These are phyloP conservation scores for Fusarium sp. DNA, from an alignment of 2,329 filamentous ascomycete genomes.

Conservation along the genomic window DNA sequence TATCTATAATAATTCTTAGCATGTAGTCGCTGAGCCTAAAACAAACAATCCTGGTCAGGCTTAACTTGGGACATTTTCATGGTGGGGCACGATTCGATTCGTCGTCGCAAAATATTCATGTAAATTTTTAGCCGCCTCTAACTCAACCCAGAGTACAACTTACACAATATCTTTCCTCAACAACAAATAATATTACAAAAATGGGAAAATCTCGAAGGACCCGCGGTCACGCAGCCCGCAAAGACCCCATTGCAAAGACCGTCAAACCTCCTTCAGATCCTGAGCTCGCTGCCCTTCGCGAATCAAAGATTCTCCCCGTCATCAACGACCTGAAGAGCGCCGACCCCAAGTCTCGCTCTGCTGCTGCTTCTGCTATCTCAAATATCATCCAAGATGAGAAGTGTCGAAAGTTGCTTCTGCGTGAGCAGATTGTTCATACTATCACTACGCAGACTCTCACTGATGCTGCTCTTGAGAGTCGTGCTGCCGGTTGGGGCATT, in stretches of 20 bases:
- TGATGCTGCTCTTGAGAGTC: conserved; percentile 71
- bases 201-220: conserved; percentile 73
- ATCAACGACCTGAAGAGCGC: conserved; percentile 70
- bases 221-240: conserved; percentile 61
- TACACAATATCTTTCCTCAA: neutral
- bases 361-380: conserved; percentile 70
- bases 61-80: conserved; percentile 28
- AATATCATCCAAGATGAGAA: conserved; percentile 72
- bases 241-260: conserved; percentile 68
- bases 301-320: conserved; percentile 72
- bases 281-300: conserved; percentile 71
- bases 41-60: conserved; percentile 11
- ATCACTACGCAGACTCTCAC: conserved; percentile 74
- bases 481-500: conserved; percentile 76
- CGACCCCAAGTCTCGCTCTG: conserved; percentile 69
- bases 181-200: neutral
- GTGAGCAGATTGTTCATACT: conserved; percentile 74
- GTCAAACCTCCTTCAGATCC: conserved; percentile 73
- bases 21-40: conserved; percentile 9
- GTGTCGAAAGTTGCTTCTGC: conserved; percentile 73
- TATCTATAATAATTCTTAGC: neutral
- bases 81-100: conserved; percentile 38
- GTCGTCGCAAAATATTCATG: conserved; percentile 35
- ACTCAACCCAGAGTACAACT: neutral
- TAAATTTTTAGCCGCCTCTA: conserved; percentile 36